Base-by-base conservation (phyloP, 305 asterid genomes). In the Rubia tinctorum region DNA sequence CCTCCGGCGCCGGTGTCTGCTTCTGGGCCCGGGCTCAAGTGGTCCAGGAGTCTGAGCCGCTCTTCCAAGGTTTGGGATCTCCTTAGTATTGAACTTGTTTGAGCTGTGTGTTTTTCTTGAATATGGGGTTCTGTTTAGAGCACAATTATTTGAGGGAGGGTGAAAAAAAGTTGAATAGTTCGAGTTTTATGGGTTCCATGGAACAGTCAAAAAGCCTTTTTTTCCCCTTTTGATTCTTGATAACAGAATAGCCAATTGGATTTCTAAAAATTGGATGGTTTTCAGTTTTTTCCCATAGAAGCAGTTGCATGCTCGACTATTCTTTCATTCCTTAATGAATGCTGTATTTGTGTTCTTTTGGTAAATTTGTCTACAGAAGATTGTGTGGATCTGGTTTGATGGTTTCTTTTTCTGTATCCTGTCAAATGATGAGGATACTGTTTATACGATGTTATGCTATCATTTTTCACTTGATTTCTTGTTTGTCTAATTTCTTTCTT, bases 1-100 rank as follows among this genome's bases (percentile, higher is more conserved):
- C 90, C 95, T 73, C 73, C 89, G 7, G 81, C 94, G 25, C 91
- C 92, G 2, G 82, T 75, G 69, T 84, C 98, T 6, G 79, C 75
- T 65, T 85, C 75, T 69, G 88, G 75, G 73, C 84, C 75, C 67
- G 87, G 74, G 74, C 82, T 84, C 68, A 91, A 82, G 83, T 80
- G 89, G 45, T 90, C 96, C 69, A 91, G 84, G 82, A 95, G 97
- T 83, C 88, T 91, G 83, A 86, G 90, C 77, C 85, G 95, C 86
- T 89, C 98, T 83, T 93, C 98, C 59, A 92, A 91, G 99, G 99
- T 95, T 71, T 75, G 60, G 25, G 25, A 53, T 53, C 60, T 53
- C 22, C 63, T 76, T 11, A 60, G 30, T 27, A 27, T 27, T 27
- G 2, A 1, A 1, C 1, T 53, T 14, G 34, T 44, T 4, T 34